Conservation (phyloP, 2,329 filamentous ascomycete species). For the Colletotrichum lindemuthianum region DNA sequence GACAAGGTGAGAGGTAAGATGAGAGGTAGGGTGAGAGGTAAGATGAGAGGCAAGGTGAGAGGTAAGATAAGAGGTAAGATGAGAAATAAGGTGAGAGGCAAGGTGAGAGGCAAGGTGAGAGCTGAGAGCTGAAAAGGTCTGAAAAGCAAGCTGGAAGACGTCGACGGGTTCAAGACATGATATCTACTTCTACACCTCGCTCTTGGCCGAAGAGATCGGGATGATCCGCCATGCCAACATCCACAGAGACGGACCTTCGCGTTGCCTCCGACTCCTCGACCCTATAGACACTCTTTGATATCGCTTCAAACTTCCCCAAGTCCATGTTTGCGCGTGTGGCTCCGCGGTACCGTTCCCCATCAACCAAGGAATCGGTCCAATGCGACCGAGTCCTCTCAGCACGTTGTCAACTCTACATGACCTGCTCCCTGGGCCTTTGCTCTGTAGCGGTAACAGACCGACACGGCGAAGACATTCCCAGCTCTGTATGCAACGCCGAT, state of each 20-base stretch:
- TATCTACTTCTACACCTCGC: too few species aligned
- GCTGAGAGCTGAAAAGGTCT: neutral
- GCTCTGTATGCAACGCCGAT: neutral
- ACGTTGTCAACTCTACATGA: neutral
- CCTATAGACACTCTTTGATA: slow-evolving; percentile 1
- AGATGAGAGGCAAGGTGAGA: too few species aligned
- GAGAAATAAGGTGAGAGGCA: too few species aligned
- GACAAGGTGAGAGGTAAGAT: too few species aligned
- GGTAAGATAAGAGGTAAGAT: too few species aligned
- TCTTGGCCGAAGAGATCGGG: too few species aligned
- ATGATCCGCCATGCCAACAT: too few species aligned
- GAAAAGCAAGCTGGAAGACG: neutral
- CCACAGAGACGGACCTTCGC: neutral
- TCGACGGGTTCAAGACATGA: neutral
- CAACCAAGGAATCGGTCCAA: neutral
- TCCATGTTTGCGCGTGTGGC: neutral
- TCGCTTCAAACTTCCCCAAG: slow-evolving; percentile 8
- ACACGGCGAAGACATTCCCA: neutral
- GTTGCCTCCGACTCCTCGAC: neutral
- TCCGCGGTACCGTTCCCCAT: neutral
- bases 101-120: too few species aligned
- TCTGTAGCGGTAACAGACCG: slow-evolving; percentile 16
- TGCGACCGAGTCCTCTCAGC: neutral
- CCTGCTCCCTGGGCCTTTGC: neutral
- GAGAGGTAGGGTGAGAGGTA: too few species aligned